These are phyloP conservation scores for Boletus sp. DNA, from an alignment of 768 basidiomycete species.

Conservation along the genomic window DNA sequence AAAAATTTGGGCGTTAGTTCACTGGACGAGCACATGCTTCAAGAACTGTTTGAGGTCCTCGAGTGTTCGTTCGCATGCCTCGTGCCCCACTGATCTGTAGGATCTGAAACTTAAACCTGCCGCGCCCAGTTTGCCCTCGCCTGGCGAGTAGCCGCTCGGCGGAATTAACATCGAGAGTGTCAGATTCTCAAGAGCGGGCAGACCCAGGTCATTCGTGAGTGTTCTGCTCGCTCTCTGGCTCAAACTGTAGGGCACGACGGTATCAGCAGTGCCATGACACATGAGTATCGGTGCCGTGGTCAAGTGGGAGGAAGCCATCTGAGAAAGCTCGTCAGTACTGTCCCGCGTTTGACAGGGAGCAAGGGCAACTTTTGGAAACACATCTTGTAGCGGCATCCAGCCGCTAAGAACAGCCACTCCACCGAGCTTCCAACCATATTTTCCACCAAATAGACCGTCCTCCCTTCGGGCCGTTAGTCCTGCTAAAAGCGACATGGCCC, in stretches of 20 bases:
- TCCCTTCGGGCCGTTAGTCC: conserved; percentile 44
- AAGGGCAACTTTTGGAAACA: conserved; percentile 62
- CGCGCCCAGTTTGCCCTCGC: conserved; percentile 17
- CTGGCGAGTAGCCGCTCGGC: conserved; percentile 19
- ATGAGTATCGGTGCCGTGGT: conserved; percentile 75
- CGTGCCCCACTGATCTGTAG: conserved; percentile 70
- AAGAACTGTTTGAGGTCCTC: conserved; percentile 72
- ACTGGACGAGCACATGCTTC: conserved; percentile 49
- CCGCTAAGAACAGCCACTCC: conserved; percentile 75
- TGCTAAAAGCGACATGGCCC: conserved; percentile 71
- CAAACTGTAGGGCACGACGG: conserved; percentile 60
- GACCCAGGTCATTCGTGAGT: conserved; percentile 52
- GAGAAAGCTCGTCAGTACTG: conserved; percentile 8
- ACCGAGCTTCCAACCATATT: conserved; percentile 57
- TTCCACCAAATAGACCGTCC: conserved; percentile 29
- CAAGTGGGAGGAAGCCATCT: conserved; percentile 65
- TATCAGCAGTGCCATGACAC: conserved; percentile 81
- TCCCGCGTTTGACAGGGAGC: neutral
- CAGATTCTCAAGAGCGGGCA: conserved; percentile 39
- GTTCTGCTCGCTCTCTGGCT: conserved; percentile 55
- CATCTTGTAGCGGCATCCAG: conserved; percentile 69
- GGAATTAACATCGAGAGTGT: conserved; percentile 33
- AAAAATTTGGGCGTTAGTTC: conserved; percentile 1
- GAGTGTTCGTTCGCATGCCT: conserved; percentile 61
- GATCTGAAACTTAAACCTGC: conserved; percentile 63